Evolutionary conservation across 73 alveolate species (phyloP).

Genomic region (Paramecium pentaurelia): DNA sequence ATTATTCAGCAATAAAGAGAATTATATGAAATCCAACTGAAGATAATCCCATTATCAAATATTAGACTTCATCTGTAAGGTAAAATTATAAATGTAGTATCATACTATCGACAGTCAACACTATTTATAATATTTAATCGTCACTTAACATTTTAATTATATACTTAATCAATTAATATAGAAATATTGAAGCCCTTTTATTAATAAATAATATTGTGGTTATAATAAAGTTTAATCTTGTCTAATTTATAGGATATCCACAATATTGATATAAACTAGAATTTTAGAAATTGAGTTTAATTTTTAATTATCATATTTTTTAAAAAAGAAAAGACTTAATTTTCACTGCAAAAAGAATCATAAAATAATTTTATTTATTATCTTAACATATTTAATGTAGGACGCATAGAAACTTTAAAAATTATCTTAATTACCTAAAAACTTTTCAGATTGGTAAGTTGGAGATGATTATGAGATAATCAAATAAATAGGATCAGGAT

Average conservation of each 20-base stretch:
- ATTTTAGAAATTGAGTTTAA: neutral
- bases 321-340: neutral
- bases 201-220: neutral
- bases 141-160: neutral
- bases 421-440: conserved; percentile 42
- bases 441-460: conserved; percentile 71
- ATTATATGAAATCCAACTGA: neutral
- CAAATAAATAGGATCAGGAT: conserved; percentile 88
- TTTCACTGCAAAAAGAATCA: neutral
- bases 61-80: neutral
- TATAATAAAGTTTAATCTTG: neutral
- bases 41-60: neutral
- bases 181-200: neutral
- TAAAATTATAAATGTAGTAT: neutral
- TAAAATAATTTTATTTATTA: neutral
- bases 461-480: conserved; percentile 86
- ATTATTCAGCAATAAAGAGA: neutral
- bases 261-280: neutral
- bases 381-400: neutral
- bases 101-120: neutral
- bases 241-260: neutral
- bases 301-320: neutral
- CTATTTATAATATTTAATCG: neutral
- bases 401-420: conserved; percentile 34
- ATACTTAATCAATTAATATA: neutral